Evolutionary conservation across 2,329 filamentous ascomycete species (phyloP), one percentile per base, ranked within the genome.

Genomic region (Mariannaea sp.): DNA sequence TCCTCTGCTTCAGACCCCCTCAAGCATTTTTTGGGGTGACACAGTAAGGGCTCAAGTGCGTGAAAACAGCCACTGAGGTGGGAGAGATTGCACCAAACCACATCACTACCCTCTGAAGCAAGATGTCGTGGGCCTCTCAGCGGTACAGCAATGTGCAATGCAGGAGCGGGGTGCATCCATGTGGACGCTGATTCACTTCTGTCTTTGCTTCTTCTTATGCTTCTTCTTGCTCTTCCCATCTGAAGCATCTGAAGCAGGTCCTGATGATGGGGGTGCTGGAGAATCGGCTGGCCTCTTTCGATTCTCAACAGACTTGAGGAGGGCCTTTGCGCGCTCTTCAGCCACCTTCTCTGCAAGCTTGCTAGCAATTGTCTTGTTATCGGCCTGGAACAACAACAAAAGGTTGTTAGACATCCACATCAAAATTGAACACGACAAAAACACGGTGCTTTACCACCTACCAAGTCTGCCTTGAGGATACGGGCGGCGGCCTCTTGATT

Each of bases 391-490:
- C n/a, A n/a, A n/a, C n/a, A n/a, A n/a, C n/a, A n/a, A n/a, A n/a
- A n/a, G n/a, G n/a, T n/a, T n/a, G n/a, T n/a, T n/a, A n/a, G n/a
- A n/a, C n/a, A n/a, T n/a, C n/a, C n/a, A n/a, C n/a, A n/a, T n/a
- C n/a, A n/a, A n/a, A n/a, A n/a, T n/a, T n/a, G n/a, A n/a, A n/a
- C n/a, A n/a, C n/a, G n/a, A n/a, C n/a, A n/a, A n/a, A n/a, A n/a
- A n/a, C n/a, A n/a, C n/a, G 13, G 13, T 12, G 70, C n/a, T n/a
- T n/a, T n/a, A n/a, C 5, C 17, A 39, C 82, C 63, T 75, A 90
- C 87, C 65, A 97, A 75, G 47, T 89, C 90, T 55, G 90, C 84
- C 68, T 88, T 90, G 65, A 99, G 86, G 55, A 99, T 89, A 44
- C 93, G 82, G 45, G 83, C 84, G 12, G 90, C 89, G 5, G 91